Percentiles rank a stretch among this genome's conserved stretches.
Evolutionary conservation across 352 stramenopile species (phyloP).

Genomic region (Pythium vanterpoolii): DNA sequence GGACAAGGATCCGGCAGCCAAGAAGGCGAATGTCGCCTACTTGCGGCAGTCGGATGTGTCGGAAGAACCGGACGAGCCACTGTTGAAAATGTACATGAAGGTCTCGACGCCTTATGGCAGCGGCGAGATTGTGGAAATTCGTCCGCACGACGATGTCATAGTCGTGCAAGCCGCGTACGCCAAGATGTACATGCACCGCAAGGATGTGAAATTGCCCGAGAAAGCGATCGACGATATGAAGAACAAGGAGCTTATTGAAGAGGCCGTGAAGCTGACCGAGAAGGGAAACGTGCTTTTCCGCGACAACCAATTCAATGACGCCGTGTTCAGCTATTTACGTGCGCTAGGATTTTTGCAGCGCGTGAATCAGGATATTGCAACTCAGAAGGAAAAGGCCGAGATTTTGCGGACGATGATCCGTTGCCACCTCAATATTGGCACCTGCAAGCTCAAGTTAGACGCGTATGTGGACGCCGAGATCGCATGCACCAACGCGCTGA

Average conservation of each 20-base stretch:
- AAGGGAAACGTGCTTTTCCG: conserved; percentile 74
- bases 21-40: conserved; percentile 66
- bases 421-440: conserved; percentile 83
- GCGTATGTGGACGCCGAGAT: conserved; percentile 66
- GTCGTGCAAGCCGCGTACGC: conserved; percentile 64
- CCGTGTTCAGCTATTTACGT: conserved; percentile 74
- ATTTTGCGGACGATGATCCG: conserved; percentile 89
- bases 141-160: conserved; percentile 57
- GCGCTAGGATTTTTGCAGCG: conserved; percentile 68
- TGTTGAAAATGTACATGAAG: conserved; percentile 78
- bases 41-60: conserved; percentile 57
- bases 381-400: conserved; percentile 83
- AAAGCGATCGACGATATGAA: conserved; percentile 73
- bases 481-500: conserved; percentile 78
- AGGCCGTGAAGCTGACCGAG: conserved; percentile 64
- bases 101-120: conserved; percentile 71
- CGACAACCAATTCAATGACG: conserved; percentile 50
- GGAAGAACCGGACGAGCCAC: conserved; percentile 63
- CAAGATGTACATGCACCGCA: conserved; percentile 78
- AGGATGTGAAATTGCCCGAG: conserved; percentile 62
- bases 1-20: conserved; percentile 50
- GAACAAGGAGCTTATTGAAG: conserved; percentile 69
- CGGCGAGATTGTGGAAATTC: conserved; percentile 65
- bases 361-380: conserved; percentile 70
- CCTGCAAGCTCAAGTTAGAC: conserved; percentile 81